A percentile compares a stretch with the other conserved stretches of the same genome.
These are phyloP conservation scores for Rhodotorula glutinis DNA, from an alignment of 1,284 basidiomycete species.

Conservation along the genomic window DNA sequence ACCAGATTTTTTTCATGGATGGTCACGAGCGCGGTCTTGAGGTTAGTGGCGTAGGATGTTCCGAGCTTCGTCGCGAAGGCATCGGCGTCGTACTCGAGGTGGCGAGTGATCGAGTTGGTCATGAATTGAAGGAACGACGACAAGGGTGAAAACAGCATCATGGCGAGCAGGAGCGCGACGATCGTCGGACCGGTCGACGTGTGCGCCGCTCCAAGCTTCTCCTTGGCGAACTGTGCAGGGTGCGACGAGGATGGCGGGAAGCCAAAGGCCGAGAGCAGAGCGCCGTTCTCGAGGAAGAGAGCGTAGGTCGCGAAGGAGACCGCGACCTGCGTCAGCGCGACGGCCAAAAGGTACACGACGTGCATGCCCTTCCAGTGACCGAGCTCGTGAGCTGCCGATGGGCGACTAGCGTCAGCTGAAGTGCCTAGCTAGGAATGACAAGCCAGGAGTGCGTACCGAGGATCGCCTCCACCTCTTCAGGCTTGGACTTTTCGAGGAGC, in stretches of 20 bases:
- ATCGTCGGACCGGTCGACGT: slow-evolving; percentile 64
- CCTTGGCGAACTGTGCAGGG: background rate
- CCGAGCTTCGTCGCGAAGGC: slow-evolving; percentile 68
- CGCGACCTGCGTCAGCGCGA: slow-evolving; percentile 83
- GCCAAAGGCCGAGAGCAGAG: slow-evolving; percentile 80
- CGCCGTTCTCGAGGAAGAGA: slow-evolving; percentile 81
- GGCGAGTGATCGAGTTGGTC: slow-evolving; percentile 75
- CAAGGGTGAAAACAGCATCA: slow-evolving; percentile 78
- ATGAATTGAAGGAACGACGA: slow-evolving; percentile 71
- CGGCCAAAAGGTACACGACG: slow-evolving; percentile 78
- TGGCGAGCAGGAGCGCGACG: slow-evolving; percentile 81
- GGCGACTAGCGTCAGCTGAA: background rate
- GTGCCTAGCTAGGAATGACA: background rate
- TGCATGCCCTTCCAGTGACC: slow-evolving; percentile 90
- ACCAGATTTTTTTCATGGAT: slow-evolving; percentile 88
- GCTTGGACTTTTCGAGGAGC: slow-evolving; percentile 80
- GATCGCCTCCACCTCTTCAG: slow-evolving; percentile 87
- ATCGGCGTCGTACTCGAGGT: slow-evolving; percentile 88
- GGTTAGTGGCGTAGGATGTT: slow-evolving; percentile 60
- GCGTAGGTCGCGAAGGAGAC: slow-evolving; percentile 83
- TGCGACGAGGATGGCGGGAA: slow-evolving; percentile 58
- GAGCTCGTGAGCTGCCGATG: slow-evolving; percentile 71
- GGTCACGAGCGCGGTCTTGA: slow-evolving; percentile 71
- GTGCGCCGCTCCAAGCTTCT: slow-evolving; percentile 8
- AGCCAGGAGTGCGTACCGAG: slow-evolving; percentile 41